Conservation (phyloP, 1,139 yeast genomes). For the Williopsis jadinii region DNA sequence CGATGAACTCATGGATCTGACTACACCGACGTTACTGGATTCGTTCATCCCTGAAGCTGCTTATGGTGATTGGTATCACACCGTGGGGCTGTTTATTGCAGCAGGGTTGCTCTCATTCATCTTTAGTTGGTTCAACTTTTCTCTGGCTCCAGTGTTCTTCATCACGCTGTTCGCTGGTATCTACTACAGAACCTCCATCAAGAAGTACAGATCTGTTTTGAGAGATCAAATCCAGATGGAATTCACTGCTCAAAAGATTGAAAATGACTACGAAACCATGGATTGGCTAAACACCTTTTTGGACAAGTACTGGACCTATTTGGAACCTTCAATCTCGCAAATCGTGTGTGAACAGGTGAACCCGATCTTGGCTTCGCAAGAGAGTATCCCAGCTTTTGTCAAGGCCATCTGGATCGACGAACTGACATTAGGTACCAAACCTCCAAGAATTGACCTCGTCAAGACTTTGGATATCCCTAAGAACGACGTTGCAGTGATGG, state of each 20-base stretch:
- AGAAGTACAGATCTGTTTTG: slow-evolving; percentile 65
- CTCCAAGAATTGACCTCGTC: slow-evolving; percentile 86
- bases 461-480: slow-evolving; percentile 84
- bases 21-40: slow-evolving; percentile 62
- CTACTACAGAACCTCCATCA: slow-evolving; percentile 75
- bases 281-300: slow-evolving; percentile 89
- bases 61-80: slow-evolving; percentile 96
- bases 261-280: slow-evolving; percentile 84
- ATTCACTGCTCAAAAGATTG: slow-evolving; percentile 70
- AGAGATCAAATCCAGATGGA: slow-evolving; percentile 85
- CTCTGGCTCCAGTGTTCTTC: slow-evolving; percentile 75
- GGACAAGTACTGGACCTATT: slow-evolving; percentile 83
- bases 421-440: slow-evolving; percentile 89
- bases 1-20: slow-evolving; percentile 64
- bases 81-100: slow-evolving; percentile 57
- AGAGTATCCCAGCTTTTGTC: slow-evolving; percentile 77
- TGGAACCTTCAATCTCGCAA: slow-evolving; percentile 87
- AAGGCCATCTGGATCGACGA: slow-evolving; percentile 80
- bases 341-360: slow-evolving; percentile 82
- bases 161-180: slow-evolving; percentile 54
- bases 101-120: slow-evolving; percentile 72
- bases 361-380: slow-evolving; percentile 63
- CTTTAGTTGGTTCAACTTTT: slow-evolving; percentile 69
- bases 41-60: slow-evolving; percentile 60
- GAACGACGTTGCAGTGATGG: slow-evolving; percentile 92